Percentiles rank a stretch among this genome's conserved stretches.
Conservation (phyloP, 2,329 filamentous ascomycete species). For the Paracoccidioides lutzii region DNA sequence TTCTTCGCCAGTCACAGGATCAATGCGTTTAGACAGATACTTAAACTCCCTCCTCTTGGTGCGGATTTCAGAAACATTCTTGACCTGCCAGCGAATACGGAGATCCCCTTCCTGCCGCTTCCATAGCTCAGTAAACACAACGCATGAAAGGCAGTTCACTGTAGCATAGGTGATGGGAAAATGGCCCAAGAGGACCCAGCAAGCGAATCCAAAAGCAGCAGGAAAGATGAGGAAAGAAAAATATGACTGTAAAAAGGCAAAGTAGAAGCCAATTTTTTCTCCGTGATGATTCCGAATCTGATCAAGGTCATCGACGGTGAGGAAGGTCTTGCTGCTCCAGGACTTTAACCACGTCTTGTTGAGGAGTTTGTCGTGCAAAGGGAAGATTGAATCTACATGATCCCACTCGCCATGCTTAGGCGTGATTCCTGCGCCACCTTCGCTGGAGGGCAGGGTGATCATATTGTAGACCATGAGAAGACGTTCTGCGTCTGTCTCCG, state of each 20-base stretch:
- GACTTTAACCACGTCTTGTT: constrained; percentile 64
- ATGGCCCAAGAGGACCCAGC: constrained; percentile 71
- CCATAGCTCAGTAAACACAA: constrained; percentile 90
- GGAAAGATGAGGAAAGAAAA: constrained; percentile 76
- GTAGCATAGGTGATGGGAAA: constrained; percentile 74
- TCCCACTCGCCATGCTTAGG: constrained; percentile 58
- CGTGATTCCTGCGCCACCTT: constrained; percentile 68
- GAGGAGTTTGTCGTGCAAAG: constrained; percentile 62
- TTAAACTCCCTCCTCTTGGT: constrained; percentile 63
- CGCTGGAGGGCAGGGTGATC: constrained; percentile 57
- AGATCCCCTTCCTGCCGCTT: constrained; percentile 84
- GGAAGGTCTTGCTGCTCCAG: constrained; percentile 58
- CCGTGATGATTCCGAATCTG: constrained; percentile 65
- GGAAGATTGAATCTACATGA: constrained; percentile 60
- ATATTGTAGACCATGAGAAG: constrained; percentile 79
- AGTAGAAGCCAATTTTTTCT: constrained; percentile 81
- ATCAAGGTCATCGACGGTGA: constrained; percentile 55
- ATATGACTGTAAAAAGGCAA: constrained; percentile 85
- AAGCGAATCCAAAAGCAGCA: constrained; percentile 59
- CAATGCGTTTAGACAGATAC: constrained; percentile 62
- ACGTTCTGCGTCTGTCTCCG: constrained; percentile 76
- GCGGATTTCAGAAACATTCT: constrained; percentile 71
- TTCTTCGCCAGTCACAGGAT: constrained; percentile 70
- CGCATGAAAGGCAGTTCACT: constrained; percentile 70
- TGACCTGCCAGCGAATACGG: constrained; percentile 76